Base-by-base conservation (phyloP, 2,329 filamentous ascomycete species). In the Neopestalotiopsis sp. region DNA sequence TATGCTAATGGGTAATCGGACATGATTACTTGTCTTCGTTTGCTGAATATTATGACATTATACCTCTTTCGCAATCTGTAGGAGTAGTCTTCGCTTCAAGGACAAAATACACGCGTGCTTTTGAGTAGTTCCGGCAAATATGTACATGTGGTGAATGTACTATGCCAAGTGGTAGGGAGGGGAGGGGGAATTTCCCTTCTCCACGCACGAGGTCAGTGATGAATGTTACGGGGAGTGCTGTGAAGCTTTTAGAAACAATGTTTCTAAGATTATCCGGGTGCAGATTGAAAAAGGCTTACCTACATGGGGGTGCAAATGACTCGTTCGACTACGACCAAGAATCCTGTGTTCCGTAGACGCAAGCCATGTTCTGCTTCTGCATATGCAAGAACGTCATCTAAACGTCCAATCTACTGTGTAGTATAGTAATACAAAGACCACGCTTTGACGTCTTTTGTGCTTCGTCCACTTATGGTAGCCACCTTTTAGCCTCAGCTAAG, bases 351-450 rank as follows among this genome's bases (percentile, higher is more conserved):
- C 24, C 24, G 24, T 62, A 62, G 30, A 6, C 30, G 30, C 17
- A 24, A 40, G 34, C 59, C 59, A 62, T 32, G 59, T 30, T 30
- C 14, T 38, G 12, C 59, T 62, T 30, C 59, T 62, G 59, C 59
- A 62, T 62, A 62, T 42, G 59, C 59, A 62, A 62, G 10, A 20
- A 10, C n/a, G 17, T 62, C 59, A 62, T 62, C 59, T 40, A 12
- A 62, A 62, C 59, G n/a, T 34, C 59, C 32, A 40, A 53, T 7
- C 6, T 53, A 53, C 14, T 53, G 9, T 53, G n/a, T 14, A n/a
- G n/a, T 28, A 59, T 30, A 59, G 17, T 24, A 59, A 34, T 24
- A 17, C 30, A 13, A 24, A 62, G 30, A 20, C 34, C 32, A 24
- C 32, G 59, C 59, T 62, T 62, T 38, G 59, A 62, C 59, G 34